A percentile compares a stretch with the other conserved stretches of the same genome.
Evolutionary conservation across 2,329 filamentous ascomycete genomes (phyloP).

Genomic region (Hymenoscyphus occultus): DNA sequence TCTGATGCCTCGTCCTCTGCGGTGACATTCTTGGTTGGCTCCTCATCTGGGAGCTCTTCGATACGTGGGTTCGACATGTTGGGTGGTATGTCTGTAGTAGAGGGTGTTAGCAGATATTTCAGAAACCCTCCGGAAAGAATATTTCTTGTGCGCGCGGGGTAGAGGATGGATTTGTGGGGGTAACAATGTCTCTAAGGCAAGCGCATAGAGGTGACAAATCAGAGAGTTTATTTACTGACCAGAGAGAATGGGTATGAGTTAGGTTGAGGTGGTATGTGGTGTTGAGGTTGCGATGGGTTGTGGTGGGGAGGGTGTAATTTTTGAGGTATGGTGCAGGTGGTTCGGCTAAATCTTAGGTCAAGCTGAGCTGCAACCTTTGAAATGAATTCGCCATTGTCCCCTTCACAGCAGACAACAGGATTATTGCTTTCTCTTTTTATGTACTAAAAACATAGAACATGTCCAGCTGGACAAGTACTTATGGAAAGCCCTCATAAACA

Average conservation of each 20-base stretch:
- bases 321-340: background rate
- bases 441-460: too few species aligned
- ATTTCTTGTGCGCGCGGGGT: conserved; percentile 28
- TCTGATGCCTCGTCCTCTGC: conserved; percentile 69
- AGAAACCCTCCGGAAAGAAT: conserved; percentile 22
- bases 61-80: conserved; percentile 97
- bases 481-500: too few species aligned
- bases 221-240: conserved; percentile 6
- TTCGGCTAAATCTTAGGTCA: conserved; percentile 6
- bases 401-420: too few species aligned
- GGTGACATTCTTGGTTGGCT: conserved; percentile 76
- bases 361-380: too few species aligned
- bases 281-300: background rate
- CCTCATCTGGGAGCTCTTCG: conserved; percentile 94
- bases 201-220: background rate
- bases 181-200: background rate
- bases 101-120: conserved; percentile 28
- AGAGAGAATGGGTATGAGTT: conserved; percentile 8
- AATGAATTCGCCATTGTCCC: too few species aligned
- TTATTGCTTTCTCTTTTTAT: too few species aligned
- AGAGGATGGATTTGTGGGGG: background rate
- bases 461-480: too few species aligned
- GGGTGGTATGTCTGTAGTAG: conserved; percentile 38
- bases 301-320: conserved; percentile 5
- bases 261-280: conserved; percentile 1